Evolutionary conservation across 345 rosid species (phyloP).

Genomic region (Triadica sebifera): DNA sequence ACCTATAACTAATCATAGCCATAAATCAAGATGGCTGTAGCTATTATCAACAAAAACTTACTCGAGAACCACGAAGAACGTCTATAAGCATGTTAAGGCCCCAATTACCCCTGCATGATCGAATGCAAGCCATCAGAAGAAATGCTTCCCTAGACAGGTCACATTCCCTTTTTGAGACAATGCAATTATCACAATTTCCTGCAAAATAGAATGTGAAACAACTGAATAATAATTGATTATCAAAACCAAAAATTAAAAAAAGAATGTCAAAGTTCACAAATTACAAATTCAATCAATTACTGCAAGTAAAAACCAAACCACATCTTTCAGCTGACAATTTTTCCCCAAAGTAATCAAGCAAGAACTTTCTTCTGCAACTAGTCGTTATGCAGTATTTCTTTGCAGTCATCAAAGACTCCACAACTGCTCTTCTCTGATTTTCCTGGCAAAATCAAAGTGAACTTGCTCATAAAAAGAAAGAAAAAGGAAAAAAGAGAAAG

Average conservation of each 20-base stretch:
- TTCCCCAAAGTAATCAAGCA: conserved; percentile 49
- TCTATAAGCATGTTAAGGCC: conserved; percentile 49
- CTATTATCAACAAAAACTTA: conserved; percentile 23
- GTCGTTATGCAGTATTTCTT: conserved; percentile 35
- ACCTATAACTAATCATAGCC: background rate
- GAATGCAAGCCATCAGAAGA: conserved; percentile 39
- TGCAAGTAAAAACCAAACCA: conserved; percentile 29
- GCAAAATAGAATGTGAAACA: conserved; percentile 8
- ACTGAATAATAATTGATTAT: background rate
- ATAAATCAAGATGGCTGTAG: background rate
- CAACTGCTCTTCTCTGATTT: conserved; percentile 37
- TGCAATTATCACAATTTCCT: conserved; percentile 59
- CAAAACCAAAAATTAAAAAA: background rate
- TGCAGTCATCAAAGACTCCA: conserved; percentile 42
- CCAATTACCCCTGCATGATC: conserved; percentile 42
- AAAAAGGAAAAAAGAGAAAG: background rate
- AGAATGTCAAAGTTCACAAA: background rate
- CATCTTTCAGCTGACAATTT: conserved; percentile 34
- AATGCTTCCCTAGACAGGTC: conserved; percentile 48
- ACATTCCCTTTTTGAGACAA: conserved; percentile 29
- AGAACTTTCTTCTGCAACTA: conserved; percentile 50
- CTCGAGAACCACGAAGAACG: conserved; percentile 53
- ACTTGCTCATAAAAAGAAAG: conserved; percentile 1
- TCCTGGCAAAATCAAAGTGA: conserved; percentile 29
- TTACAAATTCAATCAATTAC: background rate